Base-by-base conservation (phyloP, 768 basidiomycete species). In the Calocybe gangraenosa region DNA sequence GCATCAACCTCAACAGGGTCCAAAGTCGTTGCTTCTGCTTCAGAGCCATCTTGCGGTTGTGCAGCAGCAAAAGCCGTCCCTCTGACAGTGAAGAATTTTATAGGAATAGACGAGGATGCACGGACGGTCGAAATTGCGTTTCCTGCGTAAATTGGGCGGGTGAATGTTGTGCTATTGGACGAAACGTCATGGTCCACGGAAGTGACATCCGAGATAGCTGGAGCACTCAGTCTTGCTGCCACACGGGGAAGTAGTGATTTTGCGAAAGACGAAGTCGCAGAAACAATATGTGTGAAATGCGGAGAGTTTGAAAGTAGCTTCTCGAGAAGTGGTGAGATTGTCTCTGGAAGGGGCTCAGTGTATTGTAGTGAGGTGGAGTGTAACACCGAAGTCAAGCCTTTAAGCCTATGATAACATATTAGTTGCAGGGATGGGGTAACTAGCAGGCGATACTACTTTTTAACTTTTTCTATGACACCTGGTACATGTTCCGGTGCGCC, bases 61-160 rank as follows among this genome's bases (percentile, higher is more conserved):
- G 81, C 78, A 25, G 92, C 84, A 21, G 83, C 69, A 65, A 96
- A 98, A 8, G 92, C 90, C 1, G 93, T 95, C 13, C 85, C 81
- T 51, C 96, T 82, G 18, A 98, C 90, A 32, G 95, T 96, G 68
- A 98, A 92, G 64, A 99, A 82, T 64, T 98, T 98, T 69, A 93
- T 66, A 22, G 79, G 76, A 57, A 96, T 75, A 41, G 77, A 76
- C n/a, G 80, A 77, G 0, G 82, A 70, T 0, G 87, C 88, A 48
- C 84, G 82, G 54, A 99, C 84, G 34, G 93, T 95, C 19, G 93
- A 79, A 45, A 98, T 92, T 36, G 96, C 96, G 59, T 98, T 98
- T 39, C 96, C 96, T 18, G 96, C 96, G 57, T 99, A 98, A 57
- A 98, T 96, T 20, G 92, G 92, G 19, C 95, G 87, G 3, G 87